A percentile compares a stretch with the other conserved stretches of the same genome.
Evolutionary conservation across 306 rosid species (phyloP).

Genomic region (Begonia loranthoides): DNA sequence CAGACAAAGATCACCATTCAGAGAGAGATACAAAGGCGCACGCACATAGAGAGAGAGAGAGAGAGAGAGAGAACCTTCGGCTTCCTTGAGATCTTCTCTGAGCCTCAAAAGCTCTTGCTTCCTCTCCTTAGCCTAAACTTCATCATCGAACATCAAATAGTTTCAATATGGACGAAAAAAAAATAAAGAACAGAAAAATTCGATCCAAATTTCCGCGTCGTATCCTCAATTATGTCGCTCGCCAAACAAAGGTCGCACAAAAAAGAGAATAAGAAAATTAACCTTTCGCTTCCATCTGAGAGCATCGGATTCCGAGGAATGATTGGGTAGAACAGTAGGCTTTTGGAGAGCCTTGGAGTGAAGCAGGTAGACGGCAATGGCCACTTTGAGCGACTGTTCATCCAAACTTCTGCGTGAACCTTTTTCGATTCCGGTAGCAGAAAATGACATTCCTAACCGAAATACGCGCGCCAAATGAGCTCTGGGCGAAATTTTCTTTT

Average conservation of each 20-base stretch:
- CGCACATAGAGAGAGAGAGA: neutral
- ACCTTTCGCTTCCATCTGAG: constrained; percentile 95
- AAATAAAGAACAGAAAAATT: neutral
- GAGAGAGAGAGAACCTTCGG: constrained; percentile 42
- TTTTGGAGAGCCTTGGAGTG: constrained; percentile 40
- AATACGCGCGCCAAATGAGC: neutral
- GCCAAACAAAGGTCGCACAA: neutral
- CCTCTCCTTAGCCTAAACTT: constrained; percentile 70
- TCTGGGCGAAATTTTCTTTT: too few relatives aligned
- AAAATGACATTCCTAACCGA: constrained; percentile 25
- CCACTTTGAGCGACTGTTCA: constrained; percentile 56
- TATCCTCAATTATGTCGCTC: neutral
- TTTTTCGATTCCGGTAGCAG: constrained; percentile 8
- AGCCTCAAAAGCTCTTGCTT: constrained; percentile 71
- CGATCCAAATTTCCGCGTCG: neutral
- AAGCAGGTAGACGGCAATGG: constrained; percentile 67
- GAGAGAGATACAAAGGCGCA: neutral
- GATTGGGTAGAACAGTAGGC: constrained; percentile 11
- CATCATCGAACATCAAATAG: constrained; percentile 4
- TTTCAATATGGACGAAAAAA: neutral
- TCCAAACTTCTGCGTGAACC: constrained; percentile 9
- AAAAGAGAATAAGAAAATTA: constrained; percentile 3
- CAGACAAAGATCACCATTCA: neutral
- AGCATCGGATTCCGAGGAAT: constrained; percentile 38
- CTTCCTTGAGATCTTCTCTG: constrained; percentile 57